Evolutionary conservation across 2,329 filamentous ascomycete species (phyloP), one percentile per base, ranked within the genome.

Genomic region (Penicillium verrucosum): DNA sequence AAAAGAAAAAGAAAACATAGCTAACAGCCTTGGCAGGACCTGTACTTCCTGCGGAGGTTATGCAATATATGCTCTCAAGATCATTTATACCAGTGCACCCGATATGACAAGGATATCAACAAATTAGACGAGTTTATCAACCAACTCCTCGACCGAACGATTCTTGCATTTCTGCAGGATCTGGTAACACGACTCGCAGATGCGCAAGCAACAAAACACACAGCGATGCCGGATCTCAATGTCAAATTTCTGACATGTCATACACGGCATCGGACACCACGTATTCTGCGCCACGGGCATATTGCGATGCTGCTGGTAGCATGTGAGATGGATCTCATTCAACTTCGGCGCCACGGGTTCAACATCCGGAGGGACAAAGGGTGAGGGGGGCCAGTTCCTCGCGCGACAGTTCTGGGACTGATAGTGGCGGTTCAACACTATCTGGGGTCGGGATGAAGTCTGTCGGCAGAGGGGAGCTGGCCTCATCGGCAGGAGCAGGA

Each of bases 241-340:
- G 51, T 77, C 73, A 12, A 68, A 65, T 48, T 74, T 73, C 36
- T 71, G 70, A 57, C 76, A 78, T 4, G 73, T 70, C 75, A 77
- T 77, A 62, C 76, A 78, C 10, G 75, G 75, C 34, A 76, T 64
- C 5, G 75, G 65, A 60, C 74, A 72, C 70, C 73, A 73, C 51
- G 66, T 60, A 56, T 78, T 78, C 44, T 67, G 68, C n/a, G 70
- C 65, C 2, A 62, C 53, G 1, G 65, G 66, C 69, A 78, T 75
- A 0, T 63, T 61, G 12, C 68, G 65, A 49, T 78, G 76, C 7
- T 69, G 67, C 55, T 76, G 73, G 58, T 73, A 77, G 60, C 76
- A 78, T 30, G 62, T 57, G 52, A 68, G 73, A 51, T 77, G 76
- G 14, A 71, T 57, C 47, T 68, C 68, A 37, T 65, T 71, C 51